Conservation (phyloP, 2,329 filamentous ascomycete genomes). For the Trichoderma koningiopsis region DNA sequence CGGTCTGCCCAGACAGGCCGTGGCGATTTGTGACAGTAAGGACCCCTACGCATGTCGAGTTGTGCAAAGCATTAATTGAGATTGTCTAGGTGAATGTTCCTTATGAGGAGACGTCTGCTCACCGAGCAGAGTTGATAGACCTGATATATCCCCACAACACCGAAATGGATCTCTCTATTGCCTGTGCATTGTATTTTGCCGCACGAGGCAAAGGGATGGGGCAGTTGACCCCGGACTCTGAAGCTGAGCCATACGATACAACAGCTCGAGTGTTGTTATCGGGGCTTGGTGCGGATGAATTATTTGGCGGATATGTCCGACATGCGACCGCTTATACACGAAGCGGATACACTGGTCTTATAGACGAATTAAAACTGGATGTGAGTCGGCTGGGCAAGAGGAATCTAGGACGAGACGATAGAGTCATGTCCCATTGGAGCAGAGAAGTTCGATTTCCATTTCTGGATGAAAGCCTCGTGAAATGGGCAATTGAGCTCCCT, state of each 20-base stretch:
- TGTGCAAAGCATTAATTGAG: background rate
- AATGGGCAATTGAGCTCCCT: constrained; percentile 72
- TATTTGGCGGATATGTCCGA: constrained; percentile 90
- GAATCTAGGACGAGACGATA: constrained; percentile 93
- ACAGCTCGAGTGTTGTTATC: constrained; percentile 83
- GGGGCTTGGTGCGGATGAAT: constrained; percentile 90
- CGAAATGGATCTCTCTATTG: constrained; percentile 98
- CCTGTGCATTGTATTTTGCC: constrained; percentile 91
- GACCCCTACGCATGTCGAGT: constrained; percentile 16
- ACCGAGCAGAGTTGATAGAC: constrained; percentile 69
- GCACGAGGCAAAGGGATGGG: constrained; percentile 68
- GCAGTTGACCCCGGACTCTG: constrained; percentile 35
- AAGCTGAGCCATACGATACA: constrained; percentile 58
- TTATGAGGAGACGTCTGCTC: constrained; percentile 70
- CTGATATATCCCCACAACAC: constrained; percentile 94
- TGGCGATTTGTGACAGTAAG: constrained; percentile 82
- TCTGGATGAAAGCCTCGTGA: constrained; percentile 83
- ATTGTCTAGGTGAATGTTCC: constrained; percentile 70
- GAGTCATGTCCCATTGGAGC: constrained; percentile 86
- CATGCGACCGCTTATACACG: constrained; percentile 76
- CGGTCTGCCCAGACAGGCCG: constrained; percentile 65
- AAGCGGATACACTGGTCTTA: constrained; percentile 68
- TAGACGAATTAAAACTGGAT: constrained; percentile 83
- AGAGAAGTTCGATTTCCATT: constrained; percentile 89
- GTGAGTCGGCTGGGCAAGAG: constrained; percentile 83